Evolutionary conservation across 805 yeast species (phyloP), one percentile per base, ranked within the genome.

Genomic region (Yamadazyma sp.): DNA sequence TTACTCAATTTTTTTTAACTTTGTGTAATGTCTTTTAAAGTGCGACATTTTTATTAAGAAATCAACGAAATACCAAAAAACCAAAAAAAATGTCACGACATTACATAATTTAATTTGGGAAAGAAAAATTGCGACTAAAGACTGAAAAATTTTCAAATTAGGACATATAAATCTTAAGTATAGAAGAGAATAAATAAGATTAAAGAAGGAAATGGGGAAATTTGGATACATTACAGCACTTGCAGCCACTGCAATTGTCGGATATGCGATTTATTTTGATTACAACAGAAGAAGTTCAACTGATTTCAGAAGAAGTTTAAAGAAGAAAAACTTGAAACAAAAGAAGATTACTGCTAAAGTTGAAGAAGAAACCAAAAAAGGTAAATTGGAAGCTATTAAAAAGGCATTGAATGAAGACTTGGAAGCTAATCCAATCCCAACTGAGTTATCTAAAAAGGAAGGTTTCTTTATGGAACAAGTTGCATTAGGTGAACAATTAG

Each of bases 211-310:
- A 9, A 43, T 44, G 48, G 36, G 42, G 12, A 44, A 31, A 35
- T 25, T 39, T 15, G 42, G 36, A 27, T 55, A 70, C 12, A 37
- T 64, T 41, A 62, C 67, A 20, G 62, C 70, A 21, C 56, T 71
- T 31, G 66, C 73, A 13, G 75, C 81, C 18, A 63, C 80, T 19
- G 79, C 82, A 23, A 56, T 73, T 12, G 59, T 78, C 31, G 87
- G 85, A 12, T 91, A 93, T 65, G 86, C 91, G 38, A 68, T 78
- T 24, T 93, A 86, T 69, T 94, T 94, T 55, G 99, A 93, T 67
- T 85, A 88, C 71, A 75, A 75, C 64, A 86, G 98, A 67, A 85
- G 98, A 67, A 71, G 73, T 62, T 78, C 83, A 39, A 61, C 84
- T 14, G 84, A 77, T 39, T 94, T 93, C 74, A 85, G 98, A 72